Conservation (phyloP, 2,329 filamentous ascomycete species). For the Talaromyces sp. region DNA sequence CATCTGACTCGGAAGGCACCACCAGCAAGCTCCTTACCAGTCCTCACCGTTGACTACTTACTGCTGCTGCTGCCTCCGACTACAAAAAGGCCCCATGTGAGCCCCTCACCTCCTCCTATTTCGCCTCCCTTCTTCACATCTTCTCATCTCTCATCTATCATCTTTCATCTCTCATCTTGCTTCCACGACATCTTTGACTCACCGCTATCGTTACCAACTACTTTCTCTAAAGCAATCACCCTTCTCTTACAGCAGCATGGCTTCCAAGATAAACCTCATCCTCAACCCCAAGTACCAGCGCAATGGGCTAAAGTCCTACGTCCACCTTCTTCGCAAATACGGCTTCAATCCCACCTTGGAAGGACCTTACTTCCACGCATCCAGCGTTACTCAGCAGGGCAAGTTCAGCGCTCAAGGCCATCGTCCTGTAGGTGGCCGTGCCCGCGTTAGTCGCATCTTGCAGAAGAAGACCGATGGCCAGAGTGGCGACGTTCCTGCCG, state of each 20-base stretch:
- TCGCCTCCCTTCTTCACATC: background rate
- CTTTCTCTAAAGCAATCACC: background rate
- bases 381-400: constrained; percentile 46
- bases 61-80: background rate
- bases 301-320: constrained; percentile 61
- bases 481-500: constrained; percentile 47
- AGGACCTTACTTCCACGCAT: constrained; percentile 56
- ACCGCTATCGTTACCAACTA: background rate
- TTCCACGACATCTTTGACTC: background rate
- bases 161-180: background rate
- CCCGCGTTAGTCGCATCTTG: constrained; percentile 46
- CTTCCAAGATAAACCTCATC: constrained; percentile 46
- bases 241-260: constrained; percentile 26
- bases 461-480: constrained; percentile 46
- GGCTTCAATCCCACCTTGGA: constrained; percentile 59
- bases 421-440: constrained; percentile 46
- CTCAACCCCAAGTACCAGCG: constrained; percentile 57
- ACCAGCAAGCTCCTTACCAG: background rate
- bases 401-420: constrained; percentile 38
- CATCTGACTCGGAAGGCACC: background rate
- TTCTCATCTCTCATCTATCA: background rate
- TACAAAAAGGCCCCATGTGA: background rate
- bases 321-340: constrained; percentile 58
- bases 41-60: background rate
- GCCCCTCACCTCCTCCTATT: background rate